Base-by-base conservation (phyloP, 2,329 filamentous ascomycete genomes). In the Aspergillus fischeri region DNA sequence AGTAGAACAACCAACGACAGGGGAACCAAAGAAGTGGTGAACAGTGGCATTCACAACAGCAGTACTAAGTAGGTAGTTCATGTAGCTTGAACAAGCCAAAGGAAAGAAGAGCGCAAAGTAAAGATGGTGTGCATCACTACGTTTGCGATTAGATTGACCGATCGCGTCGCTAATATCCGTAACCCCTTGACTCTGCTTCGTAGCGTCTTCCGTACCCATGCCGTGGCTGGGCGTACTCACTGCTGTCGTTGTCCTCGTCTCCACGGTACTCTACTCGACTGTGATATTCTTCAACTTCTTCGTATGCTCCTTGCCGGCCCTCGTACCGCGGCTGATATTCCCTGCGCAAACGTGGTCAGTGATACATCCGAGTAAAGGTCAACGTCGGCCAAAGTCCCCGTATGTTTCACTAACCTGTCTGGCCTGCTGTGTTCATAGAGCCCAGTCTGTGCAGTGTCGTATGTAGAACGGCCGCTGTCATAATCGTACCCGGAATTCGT, bases 1-100 rank as follows among this genome's bases (percentile, higher is more conserved):
- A n/a, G 75, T 81, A 42, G 77, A 83, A 62, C 64, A 69, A 60
- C 80, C 81, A 7, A 75, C 73, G 56, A 63, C 72, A 20, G 81
- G 80, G 3, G 81, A 84, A 65, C 68, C 80, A 3, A 76, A 75
- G 54, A 65, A 76, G 63, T 80, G 78, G 78, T 80, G 67, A 61
- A 61, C 44, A 27, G 27, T 47, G 21, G 44, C 20, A 25, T 25
- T 25, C 14, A 47, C 32, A 38, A 38, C 32, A 17, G 14, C 32
- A 38, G 32, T 38, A 38, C 32, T 17, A 38, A 35, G 32, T 6
- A 38, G 14, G 14, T 7, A 17, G 14, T 17, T 38, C 14, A 38
- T 14, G 14, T 38, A 38, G 32, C 32, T 17, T 35, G 5, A 38
- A 17, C 14, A 38, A 38, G 14, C n/a, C 35, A 28, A 32, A 29